Conservation (phyloP, 2,329 filamentous ascomycete genomes). For the Xylaria hypoxylon region DNA sequence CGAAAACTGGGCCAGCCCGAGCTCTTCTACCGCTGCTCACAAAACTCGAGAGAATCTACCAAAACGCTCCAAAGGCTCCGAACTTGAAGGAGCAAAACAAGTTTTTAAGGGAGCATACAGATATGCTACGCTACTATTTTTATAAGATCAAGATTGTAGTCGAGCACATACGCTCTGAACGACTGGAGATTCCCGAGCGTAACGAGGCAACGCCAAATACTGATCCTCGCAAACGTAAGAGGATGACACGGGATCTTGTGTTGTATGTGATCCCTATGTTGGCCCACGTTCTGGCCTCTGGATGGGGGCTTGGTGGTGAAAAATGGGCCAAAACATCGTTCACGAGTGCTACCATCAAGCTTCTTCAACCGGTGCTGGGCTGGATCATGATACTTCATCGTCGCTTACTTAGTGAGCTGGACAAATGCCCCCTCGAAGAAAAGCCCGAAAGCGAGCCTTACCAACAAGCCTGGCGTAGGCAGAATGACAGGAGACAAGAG, state of each 20-base stretch:
- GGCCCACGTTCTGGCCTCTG: conserved; percentile 42
- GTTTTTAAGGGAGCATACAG: conserved; percentile 44
- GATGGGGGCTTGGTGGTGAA: conserved; percentile 46
- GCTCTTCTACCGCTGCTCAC: conserved; percentile 39
- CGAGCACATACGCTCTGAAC: conserved; percentile 40
- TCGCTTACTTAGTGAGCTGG: conserved; percentile 36
- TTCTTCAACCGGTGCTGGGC: conserved; percentile 42
- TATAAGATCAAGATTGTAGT: conserved; percentile 41
- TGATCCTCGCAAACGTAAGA: conserved; percentile 33
- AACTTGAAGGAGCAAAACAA: conserved; percentile 43
- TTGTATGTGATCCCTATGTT: conserved; percentile 45
- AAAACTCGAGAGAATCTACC: conserved; percentile 46
- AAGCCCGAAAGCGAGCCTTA: conserved; percentile 9
- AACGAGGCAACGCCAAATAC: conserved; percentile 26
- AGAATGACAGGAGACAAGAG: conserved; percentile 36
- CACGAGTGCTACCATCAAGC: conserved; percentile 41
- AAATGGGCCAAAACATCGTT: conserved; percentile 40
- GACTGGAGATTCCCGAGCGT: conserved; percentile 24
- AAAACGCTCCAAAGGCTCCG: conserved; percentile 39
- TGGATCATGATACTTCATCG: conserved; percentile 45
- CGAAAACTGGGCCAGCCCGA: conserved; percentile 39
- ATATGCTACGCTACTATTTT: conserved; percentile 46
- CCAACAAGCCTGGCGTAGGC: conserved; percentile 13
- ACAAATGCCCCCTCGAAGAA: conserved; percentile 22
- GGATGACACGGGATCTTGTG: conserved; percentile 43